Conservation (phyloP, 2,329 filamentous ascomycete genomes). For the Cyclaneusma minus region DNA sequence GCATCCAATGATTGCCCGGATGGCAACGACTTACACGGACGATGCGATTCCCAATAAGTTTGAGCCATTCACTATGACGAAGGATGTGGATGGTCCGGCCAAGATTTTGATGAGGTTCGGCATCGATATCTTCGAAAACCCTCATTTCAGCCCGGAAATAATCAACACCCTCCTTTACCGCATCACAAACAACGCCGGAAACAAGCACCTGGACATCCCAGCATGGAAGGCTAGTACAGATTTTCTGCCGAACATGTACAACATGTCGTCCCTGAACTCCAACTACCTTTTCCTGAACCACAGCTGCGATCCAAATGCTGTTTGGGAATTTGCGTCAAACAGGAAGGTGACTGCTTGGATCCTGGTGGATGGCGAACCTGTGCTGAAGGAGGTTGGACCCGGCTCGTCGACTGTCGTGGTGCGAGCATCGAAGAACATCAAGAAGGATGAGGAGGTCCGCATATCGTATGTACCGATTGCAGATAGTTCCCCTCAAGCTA, state of each 20-base stretch:
- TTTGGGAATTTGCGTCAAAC: too few relatives aligned
- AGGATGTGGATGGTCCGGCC: conserved; percentile 11
- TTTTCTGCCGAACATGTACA: too few relatives aligned
- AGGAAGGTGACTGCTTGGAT: too few relatives aligned
- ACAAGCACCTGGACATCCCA: too few relatives aligned
- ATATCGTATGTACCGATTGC: conserved; percentile 14
- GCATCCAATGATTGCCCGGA: conserved; percentile 10
- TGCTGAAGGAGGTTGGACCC: conserved; percentile 6
- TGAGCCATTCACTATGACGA: too few relatives aligned
- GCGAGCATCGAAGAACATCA: conserved; percentile 8
- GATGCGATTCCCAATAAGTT: too few relatives aligned
- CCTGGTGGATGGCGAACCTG: conserved; percentile 1
- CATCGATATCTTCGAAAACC: conserved; percentile 11
- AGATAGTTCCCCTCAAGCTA: neutral
- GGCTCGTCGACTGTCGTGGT: conserved; percentile 11
- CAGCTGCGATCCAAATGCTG: conserved; percentile 12
- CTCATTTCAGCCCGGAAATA: conserved; percentile 9
- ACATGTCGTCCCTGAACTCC: conserved; percentile 8
- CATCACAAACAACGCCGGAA: conserved; percentile 15
- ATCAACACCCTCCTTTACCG: conserved; percentile 15
- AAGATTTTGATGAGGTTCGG: conserved; percentile 11
- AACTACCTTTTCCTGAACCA: conserved; percentile 17
- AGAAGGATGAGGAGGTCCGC: conserved; percentile 13
- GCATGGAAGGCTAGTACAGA: too few relatives aligned
- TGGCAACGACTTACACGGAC: conserved; percentile 15